Evolutionary conservation across 1,139 yeast genomes (phyloP), one percentile per base, ranked within the genome.

Genomic region (Debaryomyces sp.): DNA sequence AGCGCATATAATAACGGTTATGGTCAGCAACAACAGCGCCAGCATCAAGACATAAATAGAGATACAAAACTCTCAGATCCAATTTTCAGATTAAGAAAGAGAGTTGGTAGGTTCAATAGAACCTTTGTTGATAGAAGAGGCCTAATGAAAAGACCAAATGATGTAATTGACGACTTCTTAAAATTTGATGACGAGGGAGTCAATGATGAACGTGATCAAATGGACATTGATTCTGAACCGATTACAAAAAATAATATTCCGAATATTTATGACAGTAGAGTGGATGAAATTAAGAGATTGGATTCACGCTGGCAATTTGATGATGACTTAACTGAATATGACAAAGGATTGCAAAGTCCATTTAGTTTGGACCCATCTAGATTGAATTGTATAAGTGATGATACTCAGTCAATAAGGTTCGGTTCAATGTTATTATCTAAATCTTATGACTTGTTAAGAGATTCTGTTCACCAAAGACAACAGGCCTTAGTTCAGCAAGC

Each of bases 401-500:
- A 86, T 48, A 91, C 97, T 0, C 97, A 91, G 67, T 85, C 89
- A 0, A 89, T 92, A 33, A 76, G 97, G 53, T 91, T 92, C 67
- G 97, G 97, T 6, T 84, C 96, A 4, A 90, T 91, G 97, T 70
- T 92, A 39, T 75, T 91, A 43, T 84, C 95, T 5, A 92, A 92
- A 66, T 86, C 97, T 0, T 89, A 88, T 62, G 97, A 87, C 44
- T 68, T 85, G 67, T 66, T 79, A 70, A 63, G 82, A 45, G 83
- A 78, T 56, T 75, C 80, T 9, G 82, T 62, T 63, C 79, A 75
- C 53, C 80, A 75, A 57, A 66, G 76, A 46, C 78, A 72, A 59
- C 80, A 73, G 52, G 62, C 66, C 17, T 67, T 66, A 53, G 62
- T 75, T 27, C 79, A 75, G 52, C 74, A 78, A 63, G 75, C 80